These are phyloP conservation scores for Chaetomium tenue DNA, from an alignment of 495 filamentous ascomycete species.

Conservation along the genomic window DNA sequence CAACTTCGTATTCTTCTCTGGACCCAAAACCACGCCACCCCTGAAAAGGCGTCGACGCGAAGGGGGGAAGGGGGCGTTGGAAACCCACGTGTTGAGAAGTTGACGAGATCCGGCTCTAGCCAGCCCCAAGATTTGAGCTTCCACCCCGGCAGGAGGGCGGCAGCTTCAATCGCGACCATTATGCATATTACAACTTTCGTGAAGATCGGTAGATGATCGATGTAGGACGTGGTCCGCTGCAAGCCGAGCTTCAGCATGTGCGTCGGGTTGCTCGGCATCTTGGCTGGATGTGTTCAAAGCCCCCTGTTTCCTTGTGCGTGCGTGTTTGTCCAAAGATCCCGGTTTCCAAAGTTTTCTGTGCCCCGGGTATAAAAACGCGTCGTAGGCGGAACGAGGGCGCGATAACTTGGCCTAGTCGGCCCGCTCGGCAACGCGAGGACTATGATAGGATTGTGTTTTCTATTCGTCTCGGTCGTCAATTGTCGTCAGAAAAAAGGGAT, in stretches of 20 bases:
- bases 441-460: not conserved
- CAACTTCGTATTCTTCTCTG: not conserved
- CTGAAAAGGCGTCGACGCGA: too few relatives aligned
- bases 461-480: constrained; percentile 1
- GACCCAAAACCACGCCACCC: not conserved
- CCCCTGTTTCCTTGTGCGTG: not conserved
- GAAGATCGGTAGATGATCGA: constrained; percentile 82
- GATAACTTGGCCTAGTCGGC: not conserved
- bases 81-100: constrained; percentile 69
- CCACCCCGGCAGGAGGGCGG: constrained; percentile 64
- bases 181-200: constrained; percentile 71
- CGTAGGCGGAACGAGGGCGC: not conserved
- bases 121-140: constrained; percentile 71
- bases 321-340: not conserved
- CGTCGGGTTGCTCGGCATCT: constrained; percentile 21
- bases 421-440: not conserved
- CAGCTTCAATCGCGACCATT: constrained; percentile 66
- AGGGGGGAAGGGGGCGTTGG: too few relatives aligned
- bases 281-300: not conserved
- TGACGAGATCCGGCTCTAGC: constrained; percentile 72
- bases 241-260: constrained; percentile 36
- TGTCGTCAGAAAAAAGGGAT: not conserved
- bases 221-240: constrained; percentile 57
- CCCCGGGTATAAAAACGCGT: not conserved
- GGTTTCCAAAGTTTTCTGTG: not conserved